These are phyloP conservation scores for Poronia punctata DNA, from an alignment of 495 filamentous ascomycete species.

Conservation along the genomic window DNA sequence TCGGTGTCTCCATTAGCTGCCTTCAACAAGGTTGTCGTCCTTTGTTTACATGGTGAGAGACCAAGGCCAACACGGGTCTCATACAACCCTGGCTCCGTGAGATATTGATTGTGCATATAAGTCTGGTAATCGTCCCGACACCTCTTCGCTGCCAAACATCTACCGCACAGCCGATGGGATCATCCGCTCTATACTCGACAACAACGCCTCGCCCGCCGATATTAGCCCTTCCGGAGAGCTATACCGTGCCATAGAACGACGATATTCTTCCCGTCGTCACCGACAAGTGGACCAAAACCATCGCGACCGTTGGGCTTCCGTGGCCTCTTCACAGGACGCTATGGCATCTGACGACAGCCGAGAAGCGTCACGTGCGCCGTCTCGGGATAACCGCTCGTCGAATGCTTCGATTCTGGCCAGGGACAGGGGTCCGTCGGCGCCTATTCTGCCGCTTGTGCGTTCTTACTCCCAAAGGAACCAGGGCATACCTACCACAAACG, in stretches of 20 bases:
- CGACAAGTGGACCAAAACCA: constrained; percentile 13
- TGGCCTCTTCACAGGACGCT: constrained; percentile 14
- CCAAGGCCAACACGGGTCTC: constrained; percentile 1
- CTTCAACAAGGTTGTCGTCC: no score
- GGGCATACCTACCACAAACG: constrained; percentile 19
- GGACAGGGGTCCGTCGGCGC: constrained; percentile 16
- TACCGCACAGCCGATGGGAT: constrained; percentile 37
- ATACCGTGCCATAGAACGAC: constrained; percentile 38
- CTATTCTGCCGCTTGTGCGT: constrained; percentile 36
- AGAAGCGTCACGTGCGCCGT: constrained; percentile 29
- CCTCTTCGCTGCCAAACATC: constrained; percentile 36
- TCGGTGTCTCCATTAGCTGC: no score
- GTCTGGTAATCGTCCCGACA: constrained; percentile 56
- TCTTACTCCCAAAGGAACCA: constrained; percentile 24
- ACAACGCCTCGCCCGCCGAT: constrained; percentile 23
- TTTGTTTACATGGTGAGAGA: constrained; percentile 22
- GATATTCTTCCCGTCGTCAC: constrained; percentile 18
- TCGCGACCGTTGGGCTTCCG: constrained; percentile 8
- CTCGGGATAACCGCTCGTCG: constrained; percentile 27
- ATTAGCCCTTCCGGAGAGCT: constrained; percentile 37
- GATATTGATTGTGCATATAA: constrained; percentile 23
- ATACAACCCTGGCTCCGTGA: background rate
- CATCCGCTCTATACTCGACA: constrained; percentile 32
- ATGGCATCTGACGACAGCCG: constrained; percentile 34
- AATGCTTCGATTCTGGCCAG: constrained; percentile 19